Evolutionary conservation across 768 basidiomycete genomes (phyloP).

Genomic region (Tephrocybe rancida): DNA sequence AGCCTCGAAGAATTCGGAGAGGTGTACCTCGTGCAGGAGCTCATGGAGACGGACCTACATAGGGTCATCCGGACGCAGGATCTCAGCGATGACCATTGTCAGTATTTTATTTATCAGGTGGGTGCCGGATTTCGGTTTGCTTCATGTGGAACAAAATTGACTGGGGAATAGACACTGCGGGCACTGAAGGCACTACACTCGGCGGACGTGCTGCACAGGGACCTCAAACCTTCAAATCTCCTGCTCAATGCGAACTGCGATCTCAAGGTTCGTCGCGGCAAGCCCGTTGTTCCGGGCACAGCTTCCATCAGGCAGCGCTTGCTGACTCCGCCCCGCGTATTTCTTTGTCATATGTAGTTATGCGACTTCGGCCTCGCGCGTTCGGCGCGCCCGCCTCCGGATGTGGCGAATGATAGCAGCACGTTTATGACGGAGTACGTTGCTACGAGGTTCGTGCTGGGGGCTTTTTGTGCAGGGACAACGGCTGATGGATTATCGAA

Average conservation of each 20-base stretch:
- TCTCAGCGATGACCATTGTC: constrained; percentile 92
- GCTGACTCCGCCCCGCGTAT: not conserved
- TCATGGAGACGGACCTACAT: constrained; percentile 94
- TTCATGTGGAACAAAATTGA: not conserved
- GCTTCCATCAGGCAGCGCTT: not conserved
- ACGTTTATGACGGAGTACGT: constrained; percentile 95
- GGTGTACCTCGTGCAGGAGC: constrained; percentile 67
- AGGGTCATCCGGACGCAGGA: constrained; percentile 95
- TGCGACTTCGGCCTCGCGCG: constrained; percentile 91
- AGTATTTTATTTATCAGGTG: constrained; percentile 98
- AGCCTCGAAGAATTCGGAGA: constrained; percentile 81
- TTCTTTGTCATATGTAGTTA: constrained; percentile 50
- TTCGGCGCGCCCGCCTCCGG: constrained; percentile 73
- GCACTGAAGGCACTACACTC: constrained; percentile 95
- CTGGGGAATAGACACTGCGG: constrained; percentile 80
- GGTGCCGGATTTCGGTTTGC: constrained; percentile 19
- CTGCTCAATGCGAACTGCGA: constrained; percentile 97
- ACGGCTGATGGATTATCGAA: not conserved
- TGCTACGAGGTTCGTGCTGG: constrained; percentile 70
- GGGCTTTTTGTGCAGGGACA: not conserved
- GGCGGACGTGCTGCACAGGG: constrained; percentile 92
- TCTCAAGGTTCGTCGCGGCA: constrained; percentile 74
- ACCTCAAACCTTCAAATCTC: constrained; percentile 95
- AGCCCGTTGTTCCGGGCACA: constrained; percentile 7
- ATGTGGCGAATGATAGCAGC: constrained; percentile 73